Percentiles rank a stretch among this genome's conserved stretches.
phyloP scores from a whole-genome alignment of 1,139 yeast genomes.

The Yamadazyma pseudoaaseri region DNA sequence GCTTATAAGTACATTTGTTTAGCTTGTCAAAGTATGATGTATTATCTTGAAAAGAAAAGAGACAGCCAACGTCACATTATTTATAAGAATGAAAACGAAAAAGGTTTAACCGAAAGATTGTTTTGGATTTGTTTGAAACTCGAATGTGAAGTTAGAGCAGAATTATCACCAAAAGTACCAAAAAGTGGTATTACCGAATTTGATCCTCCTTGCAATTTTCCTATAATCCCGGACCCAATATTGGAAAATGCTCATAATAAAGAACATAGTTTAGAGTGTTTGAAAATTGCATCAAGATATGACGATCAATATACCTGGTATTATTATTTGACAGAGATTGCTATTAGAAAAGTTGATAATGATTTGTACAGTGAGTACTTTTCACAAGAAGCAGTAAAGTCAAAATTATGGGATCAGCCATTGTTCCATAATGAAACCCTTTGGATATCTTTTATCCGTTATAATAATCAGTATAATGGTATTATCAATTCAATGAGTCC shows the following conservation, averaged over 20 bases:
- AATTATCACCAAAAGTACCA: slow-evolving; percentile 44
- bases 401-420: slow-evolving; percentile 27
- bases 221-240: slow-evolving; percentile 34
- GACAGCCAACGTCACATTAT: slow-evolving; percentile 9
- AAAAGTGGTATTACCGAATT: slow-evolving; percentile 41
- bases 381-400: slow-evolving; percentile 16
- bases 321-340: slow-evolving; percentile 48
- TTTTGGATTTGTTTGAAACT: slow-evolving; percentile 48
- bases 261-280: slow-evolving; percentile 27
- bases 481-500: slow-evolving; percentile 39
- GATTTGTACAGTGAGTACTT: slow-evolving; percentile 40
- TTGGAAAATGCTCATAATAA: slow-evolving; percentile 16
- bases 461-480: slow-evolving; percentile 41
- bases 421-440: slow-evolving; percentile 21
- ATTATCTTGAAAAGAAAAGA: slow-evolving; percentile 21
- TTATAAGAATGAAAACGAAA: slow-evolving; percentile 12
- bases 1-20: slow-evolving; percentile 34
- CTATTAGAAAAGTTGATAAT: slow-evolving; percentile 47
- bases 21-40: slow-evolving; percentile 39
- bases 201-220: slow-evolving; percentile 43
- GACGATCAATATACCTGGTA: slow-evolving; percentile 47
- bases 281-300: slow-evolving; percentile 28
- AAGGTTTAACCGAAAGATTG: slow-evolving; percentile 33
- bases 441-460: slow-evolving; percentile 35
- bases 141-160: slow-evolving; percentile 46